A percentile compares a stretch with the other conserved stretches of the same genome.
Conservation (phyloP, 495 filamentous ascomycete species). For the Aspergillus olivimuriae region DNA sequence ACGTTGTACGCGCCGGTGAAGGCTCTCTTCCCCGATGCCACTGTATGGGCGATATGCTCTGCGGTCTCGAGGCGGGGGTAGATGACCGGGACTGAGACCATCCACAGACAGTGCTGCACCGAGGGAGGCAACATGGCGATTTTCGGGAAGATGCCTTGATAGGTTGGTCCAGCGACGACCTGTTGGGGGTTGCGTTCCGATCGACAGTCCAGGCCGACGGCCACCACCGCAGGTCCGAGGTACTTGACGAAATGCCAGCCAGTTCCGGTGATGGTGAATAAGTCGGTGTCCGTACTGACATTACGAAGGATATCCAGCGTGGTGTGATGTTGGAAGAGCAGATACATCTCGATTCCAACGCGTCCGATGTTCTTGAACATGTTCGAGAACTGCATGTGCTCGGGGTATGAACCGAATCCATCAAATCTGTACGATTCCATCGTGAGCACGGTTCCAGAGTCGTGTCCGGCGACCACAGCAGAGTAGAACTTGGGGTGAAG, state of each 20-base stretch:
- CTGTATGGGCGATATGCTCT: slow-evolving; percentile 80
- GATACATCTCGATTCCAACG: slow-evolving; percentile 96
- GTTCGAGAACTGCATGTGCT: slow-evolving; percentile 95
- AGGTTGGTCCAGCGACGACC: slow-evolving; percentile 93
- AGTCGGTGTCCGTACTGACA: slow-evolving; percentile 74
- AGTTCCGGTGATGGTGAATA: slow-evolving; percentile 94
- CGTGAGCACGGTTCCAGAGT: background rate
- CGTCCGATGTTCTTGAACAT: slow-evolving; percentile 98
- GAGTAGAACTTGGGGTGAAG: background rate
- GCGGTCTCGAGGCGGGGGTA: slow-evolving; percentile 90
- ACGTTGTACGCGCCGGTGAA: slow-evolving; percentile 94
- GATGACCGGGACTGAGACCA: slow-evolving; percentile 82
- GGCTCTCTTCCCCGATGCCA: slow-evolving; percentile 93
- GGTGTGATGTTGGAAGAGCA: slow-evolving; percentile 98
- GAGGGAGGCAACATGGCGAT: slow-evolving; percentile 84
- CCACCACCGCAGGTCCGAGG: slow-evolving; percentile 83
- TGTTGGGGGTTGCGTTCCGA: slow-evolving; percentile 86
- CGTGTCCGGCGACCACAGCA: background rate
- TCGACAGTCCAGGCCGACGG: slow-evolving; percentile 83
- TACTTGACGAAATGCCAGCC: slow-evolving; percentile 99
- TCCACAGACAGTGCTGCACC: slow-evolving; percentile 94
- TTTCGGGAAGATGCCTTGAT: slow-evolving; percentile 95
- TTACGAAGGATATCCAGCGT: slow-evolving; percentile 89
- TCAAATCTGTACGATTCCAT: slow-evolving; percentile 69
- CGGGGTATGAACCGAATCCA: slow-evolving; percentile 94